A percentile compares a stretch with the other conserved stretches of the same genome.
phyloP scores from a whole-genome alignment of 306 rosid species.

The Comarum palustre region DNA sequence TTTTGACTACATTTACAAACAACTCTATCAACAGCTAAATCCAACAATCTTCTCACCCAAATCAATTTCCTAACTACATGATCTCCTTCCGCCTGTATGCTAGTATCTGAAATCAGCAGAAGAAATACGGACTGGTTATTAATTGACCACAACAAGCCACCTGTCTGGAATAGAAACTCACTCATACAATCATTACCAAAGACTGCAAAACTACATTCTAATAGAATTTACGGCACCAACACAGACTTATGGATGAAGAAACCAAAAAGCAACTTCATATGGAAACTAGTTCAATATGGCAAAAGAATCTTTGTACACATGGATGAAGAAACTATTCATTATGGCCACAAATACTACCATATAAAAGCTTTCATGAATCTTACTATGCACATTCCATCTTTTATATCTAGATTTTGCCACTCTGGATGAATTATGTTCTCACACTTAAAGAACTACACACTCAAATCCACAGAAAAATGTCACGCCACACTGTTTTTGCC shows the following conservation, averaged over 20 bases:
- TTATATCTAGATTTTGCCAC: neutral
- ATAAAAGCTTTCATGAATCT: neutral
- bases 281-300: neutral
- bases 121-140: neutral
- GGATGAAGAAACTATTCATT: neutral
- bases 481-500: neutral
- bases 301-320: neutral
- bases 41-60: neutral
- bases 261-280: neutral
- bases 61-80: constrained; percentile 8
- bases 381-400: neutral
- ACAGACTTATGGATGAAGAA: neutral
- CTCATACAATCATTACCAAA: neutral
- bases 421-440: neutral
- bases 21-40: constrained; percentile 7
- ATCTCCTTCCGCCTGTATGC: constrained; percentile 64
- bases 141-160: neutral
- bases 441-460: neutral
- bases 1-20: constrained; percentile 13
- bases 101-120: constrained; percentile 63
- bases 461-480: neutral
- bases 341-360: neutral
- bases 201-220: too few species aligned
- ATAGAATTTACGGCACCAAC: neutral
- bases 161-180: neutral